Percentiles rank a stretch among this genome's conserved stretches.
Evolutionary conservation across 495 filamentous ascomycete species (phyloP).

Genomic region (Penicillium coprophilum): DNA sequence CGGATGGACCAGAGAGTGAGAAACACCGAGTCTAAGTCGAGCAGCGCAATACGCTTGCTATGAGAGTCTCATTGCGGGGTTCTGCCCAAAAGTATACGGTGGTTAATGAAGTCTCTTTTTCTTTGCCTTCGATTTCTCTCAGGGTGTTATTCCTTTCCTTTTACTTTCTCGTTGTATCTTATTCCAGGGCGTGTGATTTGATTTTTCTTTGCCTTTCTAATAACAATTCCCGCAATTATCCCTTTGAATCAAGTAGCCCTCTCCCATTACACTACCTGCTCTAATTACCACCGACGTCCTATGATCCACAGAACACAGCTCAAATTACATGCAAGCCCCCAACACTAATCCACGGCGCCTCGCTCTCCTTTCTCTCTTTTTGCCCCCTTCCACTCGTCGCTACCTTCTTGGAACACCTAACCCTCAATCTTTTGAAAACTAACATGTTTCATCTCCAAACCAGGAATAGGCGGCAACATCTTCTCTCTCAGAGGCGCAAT

Average conservation of each 20-base stretch:
- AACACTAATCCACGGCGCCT: conserved; percentile 3
- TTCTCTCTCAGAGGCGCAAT: conserved; percentile 42
- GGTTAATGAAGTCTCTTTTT: conserved; percentile 35
- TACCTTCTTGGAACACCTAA: not conserved
- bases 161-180: conserved; percentile 45
- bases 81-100: conserved; percentile 34
- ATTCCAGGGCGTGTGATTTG: conserved; percentile 37
- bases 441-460: conserved; percentile 47
- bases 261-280: conserved; percentile 5
- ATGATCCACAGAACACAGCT: conserved; percentile 4
- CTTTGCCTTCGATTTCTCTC: conserved; percentile 19
- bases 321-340: not conserved
- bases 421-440: conserved; percentile 35
- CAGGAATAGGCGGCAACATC: conserved; percentile 35
- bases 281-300: conserved; percentile 8
- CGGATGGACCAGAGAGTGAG: conserved; percentile 65
- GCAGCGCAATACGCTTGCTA: conserved; percentile 13
- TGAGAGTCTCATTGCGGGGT: conserved; percentile 16
- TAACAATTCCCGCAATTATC: conserved; percentile 29
- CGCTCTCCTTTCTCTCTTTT: not conserved
- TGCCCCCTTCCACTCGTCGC: not conserved
- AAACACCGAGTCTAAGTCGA: conserved; percentile 67
- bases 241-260: conserved; percentile 20
- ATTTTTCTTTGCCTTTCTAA: conserved; percentile 16
- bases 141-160: conserved; percentile 21